Percentiles rank a stretch among this genome's conserved stretches.
Conservation (phyloP, 176 grass and related monocot species). For the Carex cristatella region DNA sequence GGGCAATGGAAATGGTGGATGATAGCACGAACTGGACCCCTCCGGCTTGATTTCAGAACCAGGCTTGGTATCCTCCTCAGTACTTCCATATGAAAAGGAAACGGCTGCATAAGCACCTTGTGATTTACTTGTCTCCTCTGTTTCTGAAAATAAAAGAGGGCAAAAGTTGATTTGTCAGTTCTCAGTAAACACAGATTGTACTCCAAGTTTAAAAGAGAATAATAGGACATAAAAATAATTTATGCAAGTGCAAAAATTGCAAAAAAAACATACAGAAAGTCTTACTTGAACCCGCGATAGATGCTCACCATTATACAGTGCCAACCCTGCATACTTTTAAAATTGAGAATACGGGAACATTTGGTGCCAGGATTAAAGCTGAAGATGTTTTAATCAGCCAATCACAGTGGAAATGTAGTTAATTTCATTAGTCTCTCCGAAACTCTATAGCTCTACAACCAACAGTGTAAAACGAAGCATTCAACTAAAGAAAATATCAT, state of each 20-base stretch:
- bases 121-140: slow-evolving; percentile 26
- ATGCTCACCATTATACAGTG: slow-evolving; percentile 68
- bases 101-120: slow-evolving; percentile 48
- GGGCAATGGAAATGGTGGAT: slow-evolving; percentile 68
- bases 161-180: neutral
- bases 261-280: slow-evolving; percentile 28
- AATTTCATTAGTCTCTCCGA: neutral
- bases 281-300: slow-evolving; percentile 68
- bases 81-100: slow-evolving; percentile 59
- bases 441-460: neutral
- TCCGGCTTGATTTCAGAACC: slow-evolving; percentile 15
- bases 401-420: neutral
- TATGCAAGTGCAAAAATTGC: slow-evolving; percentile 16
- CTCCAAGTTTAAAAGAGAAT: neutral
- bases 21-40: slow-evolving; percentile 28
- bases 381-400: neutral
- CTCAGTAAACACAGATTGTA: neutral
- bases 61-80: slow-evolving; percentile 33
- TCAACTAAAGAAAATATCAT: neutral
- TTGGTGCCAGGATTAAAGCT: neutral
- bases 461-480: neutral
- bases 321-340: slow-evolving; percentile 68
- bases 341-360: slow-evolving; percentile 27
- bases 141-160: slow-evolving; percentile 23
- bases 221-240: neutral